Conservation (phyloP, 23 red algal genomes). For the Gracilariopsis chorda region DNA sequence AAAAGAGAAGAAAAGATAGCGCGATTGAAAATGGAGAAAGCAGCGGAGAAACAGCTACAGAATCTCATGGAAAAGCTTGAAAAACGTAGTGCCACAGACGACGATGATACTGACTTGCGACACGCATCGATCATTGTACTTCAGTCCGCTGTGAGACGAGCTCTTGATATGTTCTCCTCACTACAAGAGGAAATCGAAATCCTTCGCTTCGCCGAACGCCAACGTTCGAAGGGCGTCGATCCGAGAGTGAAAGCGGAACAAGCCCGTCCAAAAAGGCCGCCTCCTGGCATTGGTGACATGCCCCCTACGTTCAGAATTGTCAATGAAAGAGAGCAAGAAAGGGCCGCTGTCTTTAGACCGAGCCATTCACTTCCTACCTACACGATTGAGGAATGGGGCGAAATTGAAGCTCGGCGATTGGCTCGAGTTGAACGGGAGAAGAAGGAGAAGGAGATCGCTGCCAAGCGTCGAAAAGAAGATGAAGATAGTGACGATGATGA, state of each 20-base stretch:
- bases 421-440: slow-evolving; percentile 32
- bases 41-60: not conserved
- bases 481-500: slow-evolving; percentile 74
- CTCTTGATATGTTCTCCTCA: slow-evolving; percentile 16
- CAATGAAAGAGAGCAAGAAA: slow-evolving; percentile 18
- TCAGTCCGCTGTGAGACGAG: slow-evolving; percentile 26
- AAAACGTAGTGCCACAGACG: not conserved
- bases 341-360: slow-evolving; percentile 59
- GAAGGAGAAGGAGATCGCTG: slow-evolving; percentile 37
- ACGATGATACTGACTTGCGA: slow-evolving; percentile 9
- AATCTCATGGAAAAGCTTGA: slow-evolving; percentile 30
- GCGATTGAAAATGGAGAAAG: slow-evolving; percentile 53
- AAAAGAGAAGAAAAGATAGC: slow-evolving; percentile 63
- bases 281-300: slow-evolving; percentile 8
- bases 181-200: slow-evolving; percentile 45
- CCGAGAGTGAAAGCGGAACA: slow-evolving; percentile 41
- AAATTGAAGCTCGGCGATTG: slow-evolving; percentile 56
- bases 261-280: slow-evolving; percentile 18
- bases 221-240: slow-evolving; percentile 44
- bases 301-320: slow-evolving; percentile 71
- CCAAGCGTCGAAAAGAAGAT: slow-evolving; percentile 12
- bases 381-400: slow-evolving; percentile 82
- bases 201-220: slow-evolving; percentile 34
- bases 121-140: slow-evolving; percentile 25
- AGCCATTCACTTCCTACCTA: slow-evolving; percentile 77